These are phyloP conservation scores for Lecanicillium sp. DNA, from an alignment of 2,329 filamentous ascomycete genomes.

Conservation along the genomic window DNA sequence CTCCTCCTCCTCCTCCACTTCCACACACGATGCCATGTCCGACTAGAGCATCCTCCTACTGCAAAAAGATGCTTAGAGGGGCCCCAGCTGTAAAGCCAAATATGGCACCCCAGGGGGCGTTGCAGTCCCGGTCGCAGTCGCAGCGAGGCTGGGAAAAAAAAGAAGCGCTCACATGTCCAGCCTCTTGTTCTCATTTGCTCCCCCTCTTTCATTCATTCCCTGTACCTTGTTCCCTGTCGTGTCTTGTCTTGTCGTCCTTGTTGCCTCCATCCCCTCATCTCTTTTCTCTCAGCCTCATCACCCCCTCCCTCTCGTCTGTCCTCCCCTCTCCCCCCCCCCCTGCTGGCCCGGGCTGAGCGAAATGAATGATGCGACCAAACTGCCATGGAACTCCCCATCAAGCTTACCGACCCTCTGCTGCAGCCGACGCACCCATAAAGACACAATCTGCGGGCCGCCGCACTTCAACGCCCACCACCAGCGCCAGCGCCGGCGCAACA, in stretches of 20 bases:
- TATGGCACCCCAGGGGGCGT: slow-evolving; percentile 1
- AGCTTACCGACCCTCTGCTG: slow-evolving; percentile 1
- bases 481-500: background rate
- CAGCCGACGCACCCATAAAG: slow-evolving; percentile 6
- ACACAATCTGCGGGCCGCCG: slow-evolving; percentile 6
- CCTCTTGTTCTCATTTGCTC: background rate
- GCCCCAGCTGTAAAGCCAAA: background rate
- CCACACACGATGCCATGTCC: too few species aligned
- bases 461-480: slow-evolving; percentile 8
- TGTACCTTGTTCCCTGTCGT: too few species aligned
- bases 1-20: too few species aligned
- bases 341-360: slow-evolving; percentile 3
- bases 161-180: background rate
- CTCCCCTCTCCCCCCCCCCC: background rate
- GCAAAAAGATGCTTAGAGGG: background rate
- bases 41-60: too few species aligned
- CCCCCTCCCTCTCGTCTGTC: background rate
- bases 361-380: background rate
- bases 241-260: background rate
- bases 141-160: background rate
- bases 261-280: background rate
- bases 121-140: too few species aligned
- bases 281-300: background rate
- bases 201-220: too few species aligned
- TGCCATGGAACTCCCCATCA: background rate